Base-by-base conservation (phyloP, 495 filamentous ascomycete species). In the Annulohypoxylon nitens region DNA sequence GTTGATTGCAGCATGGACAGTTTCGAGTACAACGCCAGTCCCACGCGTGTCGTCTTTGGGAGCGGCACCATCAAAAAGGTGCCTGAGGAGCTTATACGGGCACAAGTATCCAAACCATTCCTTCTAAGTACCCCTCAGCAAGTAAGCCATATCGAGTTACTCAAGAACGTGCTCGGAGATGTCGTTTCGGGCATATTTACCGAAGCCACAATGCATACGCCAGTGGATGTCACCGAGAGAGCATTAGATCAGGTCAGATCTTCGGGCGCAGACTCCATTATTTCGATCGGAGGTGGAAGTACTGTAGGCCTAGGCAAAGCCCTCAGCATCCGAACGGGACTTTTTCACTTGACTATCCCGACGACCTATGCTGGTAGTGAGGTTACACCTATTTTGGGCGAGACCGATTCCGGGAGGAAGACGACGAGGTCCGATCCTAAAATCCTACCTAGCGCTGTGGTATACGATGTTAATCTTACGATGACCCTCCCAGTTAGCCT, bases 361-460 rank as follows among this genome's bases (percentile, higher is more conserved):
- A 92, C 90, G 11, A 92, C 90, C 0, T 92, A 92, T 79, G 88
- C 90, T 4, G 90, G 89, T 5, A 90, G 88, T 64, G 90, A 92
- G 76, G 90, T 92, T 83, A 91, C 90, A 1, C 88, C 90, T 0
- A 91, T 91, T 55, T 79, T 92, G 37, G 89, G 90, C 0, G 90
- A 92, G 80, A 92, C 90, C 0, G 85, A 84, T 47, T 83, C 88
- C 61, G 89, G 89, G 1, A 72, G 85, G 75, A 92, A 92, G 80
- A 90, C 87, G 66, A 91, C 90, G 37, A 81, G 86, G n/a, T 86
- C 83, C 8, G 89, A 91, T 75, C 87, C 87, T 0, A 89, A 87
- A 76, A 92, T 92, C 68, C 77, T 91, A 53, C 90, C 90, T 0
- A 86, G 85, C 10, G 88, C 89, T 7, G 89, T 91, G 11, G 90